A percentile compares a stretch with the other conserved stretches of the same genome.
Conservation (phyloP, 2,329 filamentous ascomycete genomes). For the Hirsutella minnesotensis region DNA sequence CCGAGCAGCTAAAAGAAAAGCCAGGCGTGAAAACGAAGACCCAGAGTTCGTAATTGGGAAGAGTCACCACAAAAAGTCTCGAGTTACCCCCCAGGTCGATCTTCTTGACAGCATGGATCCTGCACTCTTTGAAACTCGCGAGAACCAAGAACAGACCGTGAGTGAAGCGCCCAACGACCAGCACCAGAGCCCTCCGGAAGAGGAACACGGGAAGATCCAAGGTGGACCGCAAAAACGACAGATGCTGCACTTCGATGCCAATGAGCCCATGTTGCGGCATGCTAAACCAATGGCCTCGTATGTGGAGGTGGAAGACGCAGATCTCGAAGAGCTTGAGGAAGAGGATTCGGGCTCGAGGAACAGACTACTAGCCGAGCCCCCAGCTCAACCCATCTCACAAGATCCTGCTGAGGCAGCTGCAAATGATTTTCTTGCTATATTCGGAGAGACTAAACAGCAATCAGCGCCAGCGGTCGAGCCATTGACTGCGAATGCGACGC, state of each 20-base stretch:
- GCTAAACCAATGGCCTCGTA: slow-evolving; percentile 41
- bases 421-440: slow-evolving; percentile 18
- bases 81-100: slow-evolving; percentile 15
- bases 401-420: slow-evolving; percentile 28
- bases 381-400: slow-evolving; percentile 3
- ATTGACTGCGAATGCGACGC: neutral
- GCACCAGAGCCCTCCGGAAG: slow-evolving; percentile 4
- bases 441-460: slow-evolving; percentile 5
- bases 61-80: slow-evolving; percentile 30
- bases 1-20: slow-evolving; percentile 39
- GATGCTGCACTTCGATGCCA: slow-evolving; percentile 24
- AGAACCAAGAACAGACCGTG: slow-evolving; percentile 10
- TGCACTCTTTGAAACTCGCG: slow-evolving; percentile 29
- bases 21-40: slow-evolving; percentile 38
- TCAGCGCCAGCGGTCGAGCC: slow-evolving; percentile 1
- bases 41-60: slow-evolving; percentile 38
- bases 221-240: slow-evolving; percentile 10
- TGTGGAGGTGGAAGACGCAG: slow-evolving; percentile 31
- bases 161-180: slow-evolving; percentile 9
- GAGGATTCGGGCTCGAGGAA: slow-evolving; percentile 23
- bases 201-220: slow-evolving; percentile 4
- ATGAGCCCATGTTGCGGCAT: slow-evolving; percentile 37
- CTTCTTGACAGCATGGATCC: slow-evolving; percentile 37
- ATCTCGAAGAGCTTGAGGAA: slow-evolving; percentile 29
- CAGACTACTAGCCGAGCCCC: slow-evolving; percentile 1